These are phyloP conservation scores for Chrysophaeum taylorii DNA, from an alignment of 352 stramenopile species.

Conservation along the genomic window DNA sequence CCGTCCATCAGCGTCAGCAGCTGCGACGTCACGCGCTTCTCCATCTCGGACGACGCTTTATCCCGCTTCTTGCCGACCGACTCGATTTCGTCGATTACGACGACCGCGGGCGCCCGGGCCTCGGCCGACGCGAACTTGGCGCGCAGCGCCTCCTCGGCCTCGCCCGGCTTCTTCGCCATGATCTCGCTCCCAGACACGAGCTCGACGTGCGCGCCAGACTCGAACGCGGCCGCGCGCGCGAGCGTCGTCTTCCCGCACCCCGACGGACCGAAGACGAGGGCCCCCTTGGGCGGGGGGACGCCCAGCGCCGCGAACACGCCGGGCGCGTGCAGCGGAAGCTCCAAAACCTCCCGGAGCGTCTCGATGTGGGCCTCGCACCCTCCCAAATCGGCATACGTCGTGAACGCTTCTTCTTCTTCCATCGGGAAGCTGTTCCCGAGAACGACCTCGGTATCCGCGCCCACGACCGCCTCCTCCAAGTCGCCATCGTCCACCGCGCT, in stretches of 20 bases:
- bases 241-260: constrained; percentile 76
- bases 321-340: constrained; percentile 70
- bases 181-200: constrained; percentile 75
- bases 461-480: no score
- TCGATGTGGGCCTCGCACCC: constrained; percentile 70
- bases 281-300: constrained; percentile 73
- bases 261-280: constrained; percentile 69
- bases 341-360: constrained; percentile 77
- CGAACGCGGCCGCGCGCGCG: constrained; percentile 65
- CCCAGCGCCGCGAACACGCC: constrained; percentile 73
- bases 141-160: constrained; percentile 69
- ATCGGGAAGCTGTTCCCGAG: no score
- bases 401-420: not conserved
- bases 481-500: no score
- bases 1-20: constrained; percentile 73
- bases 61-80: constrained; percentile 77
- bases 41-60: constrained; percentile 67
- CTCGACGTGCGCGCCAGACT: constrained; percentile 68
- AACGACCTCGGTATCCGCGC: no score
- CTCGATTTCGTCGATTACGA: constrained; percentile 89
- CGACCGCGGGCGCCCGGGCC: constrained; percentile 60
- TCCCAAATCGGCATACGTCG: constrained; percentile 51
- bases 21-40: constrained; percentile 82
- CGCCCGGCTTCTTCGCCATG: constrained; percentile 76
- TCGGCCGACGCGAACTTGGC: constrained; percentile 62